These are phyloP conservation scores for Arabidopsis lyrata DNA, from an alignment of 441 rosid species.

Conservation along the genomic window DNA sequence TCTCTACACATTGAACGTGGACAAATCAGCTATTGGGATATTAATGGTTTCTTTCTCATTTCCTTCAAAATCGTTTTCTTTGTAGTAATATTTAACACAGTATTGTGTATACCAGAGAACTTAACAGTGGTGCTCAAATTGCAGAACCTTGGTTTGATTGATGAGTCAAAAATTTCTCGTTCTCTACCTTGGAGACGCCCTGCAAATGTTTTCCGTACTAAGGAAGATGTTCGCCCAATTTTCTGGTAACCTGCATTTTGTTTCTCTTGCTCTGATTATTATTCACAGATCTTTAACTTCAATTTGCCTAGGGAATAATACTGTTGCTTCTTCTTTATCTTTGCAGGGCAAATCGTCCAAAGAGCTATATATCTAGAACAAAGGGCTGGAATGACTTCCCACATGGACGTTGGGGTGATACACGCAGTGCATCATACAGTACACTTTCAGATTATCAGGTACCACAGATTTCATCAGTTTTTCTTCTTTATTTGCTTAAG, in stretches of 20 bases:
- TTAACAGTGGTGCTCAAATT: constrained; percentile 41
- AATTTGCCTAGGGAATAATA: constrained; percentile 3
- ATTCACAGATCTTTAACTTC: constrained; percentile 4
- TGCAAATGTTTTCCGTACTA: constrained; percentile 83
- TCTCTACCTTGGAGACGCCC: constrained; percentile 97
- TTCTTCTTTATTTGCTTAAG: neutral
- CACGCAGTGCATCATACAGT: constrained; percentile 88
- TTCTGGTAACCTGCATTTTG: constrained; percentile 68
- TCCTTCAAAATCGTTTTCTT: constrained; percentile 15
- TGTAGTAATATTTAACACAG: constrained; percentile 11
- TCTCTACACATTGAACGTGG: constrained; percentile 92
- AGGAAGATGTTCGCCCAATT: constrained; percentile 97
- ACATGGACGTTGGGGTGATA: constrained; percentile 91
- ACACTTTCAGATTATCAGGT: constrained; percentile 92
- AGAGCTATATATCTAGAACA: constrained; percentile 94
- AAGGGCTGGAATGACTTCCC: constrained; percentile 94
- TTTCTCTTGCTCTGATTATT: constrained; percentile 28
- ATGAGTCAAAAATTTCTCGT: constrained; percentile 82
- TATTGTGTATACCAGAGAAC: constrained; percentile 20
- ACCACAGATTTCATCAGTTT: neutral
- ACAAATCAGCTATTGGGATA: constrained; percentile 90
- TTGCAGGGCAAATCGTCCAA: constrained; percentile 97
- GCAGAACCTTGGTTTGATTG: constrained; percentile 95
- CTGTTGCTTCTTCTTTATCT: constrained; percentile 21
- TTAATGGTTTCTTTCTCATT: constrained; percentile 59